A percentile compares a stretch with the other conserved stretches of the same genome.
Evolutionary conservation across 2,329 filamentous ascomycete species (phyloP).

Genomic region (Ophiocordyceps camponoti-floridani): DNA sequence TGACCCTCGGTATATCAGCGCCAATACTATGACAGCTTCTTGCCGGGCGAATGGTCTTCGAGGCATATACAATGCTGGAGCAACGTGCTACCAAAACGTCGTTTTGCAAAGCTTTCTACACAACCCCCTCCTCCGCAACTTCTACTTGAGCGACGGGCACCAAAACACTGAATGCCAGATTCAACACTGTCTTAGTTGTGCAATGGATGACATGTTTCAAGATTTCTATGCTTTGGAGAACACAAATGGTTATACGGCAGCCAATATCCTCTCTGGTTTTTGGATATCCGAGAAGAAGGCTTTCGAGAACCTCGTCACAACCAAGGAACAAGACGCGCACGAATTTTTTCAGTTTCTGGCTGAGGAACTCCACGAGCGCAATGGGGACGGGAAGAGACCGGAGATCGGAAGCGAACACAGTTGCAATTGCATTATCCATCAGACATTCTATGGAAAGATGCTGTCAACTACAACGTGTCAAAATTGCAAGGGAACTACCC

Average conservation of each 20-base stretch:
- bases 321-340: conserved; percentile 90
- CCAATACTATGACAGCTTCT: conserved; percentile 62
- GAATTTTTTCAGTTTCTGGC: conserved; percentile 94
- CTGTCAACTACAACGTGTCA: conserved; percentile 83
- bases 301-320: conserved; percentile 64
- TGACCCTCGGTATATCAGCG: conserved; percentile 57
- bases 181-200: conserved; percentile 47
- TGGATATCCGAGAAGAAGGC: conserved; percentile 69
- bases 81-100: conserved; percentile 95
- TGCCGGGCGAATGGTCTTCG: conserved; percentile 78
- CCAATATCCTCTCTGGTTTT: conserved; percentile 74
- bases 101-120: conserved; percentile 87
- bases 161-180: conserved; percentile 54
- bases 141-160: conserved; percentile 83
- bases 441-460: conserved; percentile 84
- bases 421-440: conserved; percentile 85
- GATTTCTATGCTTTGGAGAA: conserved; percentile 57
- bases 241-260: conserved; percentile 77
- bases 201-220: conserved; percentile 58
- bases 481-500: conserved; percentile 66
- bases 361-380: conserved; percentile 75
- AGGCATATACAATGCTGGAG: conserved; percentile 93
- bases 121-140: conserved; percentile 80
- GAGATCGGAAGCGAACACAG: conserved; percentile 40
- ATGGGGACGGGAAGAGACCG: conserved; percentile 49